phyloP scores from a whole-genome alignment of 257 asterid genomes.

The Eustoma russellianum region DNA sequence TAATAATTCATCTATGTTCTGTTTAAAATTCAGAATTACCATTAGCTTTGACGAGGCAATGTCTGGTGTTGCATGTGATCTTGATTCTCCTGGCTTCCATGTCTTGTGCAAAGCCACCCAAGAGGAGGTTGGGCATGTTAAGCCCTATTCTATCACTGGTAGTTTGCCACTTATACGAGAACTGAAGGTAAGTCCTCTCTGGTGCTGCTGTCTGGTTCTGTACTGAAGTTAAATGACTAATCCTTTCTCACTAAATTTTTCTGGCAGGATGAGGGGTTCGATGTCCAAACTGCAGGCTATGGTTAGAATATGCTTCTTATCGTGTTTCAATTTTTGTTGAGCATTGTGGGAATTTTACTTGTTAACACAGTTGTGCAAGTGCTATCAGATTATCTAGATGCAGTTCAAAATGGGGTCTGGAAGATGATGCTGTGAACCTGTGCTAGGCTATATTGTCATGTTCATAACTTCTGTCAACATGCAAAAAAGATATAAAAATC shows the following conservation, averaged over 20 bases:
- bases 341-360: too few relatives aligned
- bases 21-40: conserved; percentile 29
- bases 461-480: too few relatives aligned
- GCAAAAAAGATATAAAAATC: too few relatives aligned
- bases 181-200: conserved; percentile 49
- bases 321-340: neutral
- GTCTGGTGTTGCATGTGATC: conserved; percentile 90
- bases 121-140: conserved; percentile 83
- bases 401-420: too few relatives aligned
- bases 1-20: too few relatives aligned
- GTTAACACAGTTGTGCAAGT: too few relatives aligned
- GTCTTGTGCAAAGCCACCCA: conserved; percentile 92
- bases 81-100: conserved; percentile 82
- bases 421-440: too few relatives aligned
- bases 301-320: conserved; percentile 37
- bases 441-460: too few relatives aligned
- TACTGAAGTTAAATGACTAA: neutral
- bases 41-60: conserved; percentile 67
- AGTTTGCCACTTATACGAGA: conserved; percentile 90
- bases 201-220: neutral
- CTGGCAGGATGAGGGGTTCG: conserved; percentile 93
- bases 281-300: conserved; percentile 91
- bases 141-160: conserved; percentile 95
- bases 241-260: conserved; percentile 2
- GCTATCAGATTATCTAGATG: too few relatives aligned